Conservation (phyloP, 208 protist genomes). For the Crithidia acanthocephali region DNA sequence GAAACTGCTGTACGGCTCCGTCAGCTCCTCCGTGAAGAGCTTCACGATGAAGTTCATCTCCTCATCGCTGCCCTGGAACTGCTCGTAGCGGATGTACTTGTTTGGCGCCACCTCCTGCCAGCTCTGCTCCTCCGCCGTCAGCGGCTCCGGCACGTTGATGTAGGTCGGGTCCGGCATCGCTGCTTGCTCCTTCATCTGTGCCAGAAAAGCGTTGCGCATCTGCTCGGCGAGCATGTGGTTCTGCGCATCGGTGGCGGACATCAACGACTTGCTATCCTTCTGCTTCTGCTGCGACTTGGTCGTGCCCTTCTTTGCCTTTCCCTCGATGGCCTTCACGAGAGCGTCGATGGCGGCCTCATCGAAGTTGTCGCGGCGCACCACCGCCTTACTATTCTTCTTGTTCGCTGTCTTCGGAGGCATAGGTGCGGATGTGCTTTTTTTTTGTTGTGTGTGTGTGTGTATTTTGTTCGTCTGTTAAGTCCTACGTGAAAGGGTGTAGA, state of each 20-base stretch:
- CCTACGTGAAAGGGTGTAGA: no score
- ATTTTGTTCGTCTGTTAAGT: neutral
- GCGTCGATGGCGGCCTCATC: conserved; percentile 59
- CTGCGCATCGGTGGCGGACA: conserved; percentile 44
- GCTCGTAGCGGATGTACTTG: conserved; percentile 84
- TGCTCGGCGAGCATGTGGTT: conserved; percentile 15
- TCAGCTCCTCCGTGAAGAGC: conserved; percentile 96
- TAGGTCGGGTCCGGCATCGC: conserved; percentile 55
- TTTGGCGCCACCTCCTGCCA: conserved; percentile 76
- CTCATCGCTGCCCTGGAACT: conserved; percentile 70
- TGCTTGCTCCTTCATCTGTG: conserved; percentile 20
- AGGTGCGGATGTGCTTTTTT: neutral
- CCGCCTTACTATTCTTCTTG: conserved; percentile 43
- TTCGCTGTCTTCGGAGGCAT: conserved; percentile 19
- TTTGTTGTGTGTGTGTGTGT: neutral
- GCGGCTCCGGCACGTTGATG: conserved; percentile 60
- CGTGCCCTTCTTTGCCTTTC: conserved; percentile 64
- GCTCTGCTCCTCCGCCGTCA: conserved; percentile 47
- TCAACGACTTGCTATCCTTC: conserved; percentile 46
- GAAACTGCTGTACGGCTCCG: conserved; percentile 99
- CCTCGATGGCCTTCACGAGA: conserved; percentile 75
- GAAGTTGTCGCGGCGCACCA: conserved; percentile 33
- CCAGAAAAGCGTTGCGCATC: conserved; percentile 20
- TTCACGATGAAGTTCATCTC: conserved; percentile 93
- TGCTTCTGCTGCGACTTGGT: conserved; percentile 66